Percentiles rank a stretch among this genome's conserved stretches.
phyloP scores from a whole-genome alignment of 2,329 filamentous ascomycete species.

The Fusarium floridanum region DNA sequence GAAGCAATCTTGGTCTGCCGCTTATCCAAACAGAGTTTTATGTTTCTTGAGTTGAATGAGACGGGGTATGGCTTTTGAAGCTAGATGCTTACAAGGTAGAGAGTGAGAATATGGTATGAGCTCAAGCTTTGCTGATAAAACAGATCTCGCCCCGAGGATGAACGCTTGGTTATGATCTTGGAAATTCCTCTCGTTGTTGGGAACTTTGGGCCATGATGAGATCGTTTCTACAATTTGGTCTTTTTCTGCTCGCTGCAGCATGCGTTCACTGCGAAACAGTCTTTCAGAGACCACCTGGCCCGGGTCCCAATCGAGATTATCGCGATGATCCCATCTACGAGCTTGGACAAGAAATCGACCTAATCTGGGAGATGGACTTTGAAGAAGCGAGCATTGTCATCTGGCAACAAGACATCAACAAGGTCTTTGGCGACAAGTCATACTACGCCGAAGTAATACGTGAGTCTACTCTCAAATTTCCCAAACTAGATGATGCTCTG shows the following conservation, averaged over 20 bases:
- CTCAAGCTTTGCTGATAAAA: neutral
- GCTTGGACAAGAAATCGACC: neutral
- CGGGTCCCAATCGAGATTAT: conserved; percentile 1
- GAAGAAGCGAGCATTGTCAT: neutral
- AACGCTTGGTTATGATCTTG: neutral
- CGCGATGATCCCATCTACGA: conserved; percentile 3
- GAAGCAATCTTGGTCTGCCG: neutral
- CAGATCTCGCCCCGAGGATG: neutral
- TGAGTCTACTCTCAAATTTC: neutral
- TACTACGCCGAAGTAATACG: neutral
- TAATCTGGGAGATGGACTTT: conserved; percentile 15
- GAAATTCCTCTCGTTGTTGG: neutral
- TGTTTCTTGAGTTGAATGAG: neutral
- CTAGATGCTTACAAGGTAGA: neutral
- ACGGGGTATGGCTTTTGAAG: neutral
- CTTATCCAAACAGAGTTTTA: neutral
- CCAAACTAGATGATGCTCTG: neutral
- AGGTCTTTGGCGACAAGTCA: neutral
- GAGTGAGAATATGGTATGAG: neutral
- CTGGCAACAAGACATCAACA: conserved; percentile 1
- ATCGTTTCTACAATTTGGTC: neutral
- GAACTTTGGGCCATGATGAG: neutral
- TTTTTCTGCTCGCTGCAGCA: neutral
- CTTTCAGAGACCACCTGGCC: conserved; percentile 1
- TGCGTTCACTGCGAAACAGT: neutral